phyloP scores from a whole-genome alignment of 768 basidiomycete genomes.

The Suillus weaverae region DNA sequence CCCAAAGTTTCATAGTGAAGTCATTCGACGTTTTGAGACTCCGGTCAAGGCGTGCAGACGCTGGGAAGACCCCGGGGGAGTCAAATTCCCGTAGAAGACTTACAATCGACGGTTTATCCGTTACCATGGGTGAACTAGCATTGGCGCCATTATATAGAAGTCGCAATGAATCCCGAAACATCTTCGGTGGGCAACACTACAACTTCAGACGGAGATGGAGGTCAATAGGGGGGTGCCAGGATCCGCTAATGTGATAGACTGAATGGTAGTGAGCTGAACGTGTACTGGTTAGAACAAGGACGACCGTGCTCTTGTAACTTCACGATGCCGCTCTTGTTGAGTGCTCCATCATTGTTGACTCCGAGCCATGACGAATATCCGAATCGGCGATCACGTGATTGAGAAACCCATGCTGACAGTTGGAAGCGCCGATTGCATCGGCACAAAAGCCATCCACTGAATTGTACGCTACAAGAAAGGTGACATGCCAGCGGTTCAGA shows the following conservation, averaged over 20 bases:
- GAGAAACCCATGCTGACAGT: not conserved
- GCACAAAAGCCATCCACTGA: not conserved
- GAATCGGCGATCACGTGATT: slow-evolving; percentile 3
- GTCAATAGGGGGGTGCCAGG: not conserved
- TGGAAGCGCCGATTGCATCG: not conserved
- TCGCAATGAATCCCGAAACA: slow-evolving; percentile 27
- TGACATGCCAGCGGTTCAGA: not conserved
- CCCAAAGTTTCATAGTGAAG: slow-evolving; percentile 60
- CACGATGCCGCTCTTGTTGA: not conserved
- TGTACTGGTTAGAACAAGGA: not conserved
- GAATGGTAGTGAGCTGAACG: not conserved
- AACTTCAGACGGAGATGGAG: not conserved
- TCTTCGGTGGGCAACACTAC: slow-evolving; percentile 9
- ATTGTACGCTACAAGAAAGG: not conserved
- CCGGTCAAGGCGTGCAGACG: slow-evolving; percentile 71
- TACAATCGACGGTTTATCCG: slow-evolving; percentile 4
- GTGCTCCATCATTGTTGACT: not conserved
- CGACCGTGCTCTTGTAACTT: not conserved
- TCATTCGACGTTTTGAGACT: slow-evolving; percentile 60
- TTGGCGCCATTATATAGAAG: slow-evolving; percentile 17
- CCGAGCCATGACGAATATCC: slow-evolving; percentile 1
- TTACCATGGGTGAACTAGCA: slow-evolving; percentile 21
- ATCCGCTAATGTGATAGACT: not conserved
- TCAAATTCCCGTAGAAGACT: slow-evolving; percentile 52
- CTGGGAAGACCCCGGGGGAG: slow-evolving; percentile 67